Percentiles rank a stretch among this genome's conserved stretches.
Conservation (phyloP, 148 eudicot species). For the Silene uniflora region DNA sequence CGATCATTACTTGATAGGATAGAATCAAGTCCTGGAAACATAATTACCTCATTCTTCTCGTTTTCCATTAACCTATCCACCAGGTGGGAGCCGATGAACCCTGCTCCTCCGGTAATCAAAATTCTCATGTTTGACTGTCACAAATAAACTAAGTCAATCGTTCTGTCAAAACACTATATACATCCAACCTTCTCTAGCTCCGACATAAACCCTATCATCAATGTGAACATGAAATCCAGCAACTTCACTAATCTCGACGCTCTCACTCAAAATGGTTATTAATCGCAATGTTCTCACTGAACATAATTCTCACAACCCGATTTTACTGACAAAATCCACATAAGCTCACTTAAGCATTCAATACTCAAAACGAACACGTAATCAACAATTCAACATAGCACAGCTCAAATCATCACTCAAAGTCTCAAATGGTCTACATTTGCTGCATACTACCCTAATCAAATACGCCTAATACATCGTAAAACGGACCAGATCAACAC, state of each 20-base stretch:
- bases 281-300: background rate
- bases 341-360: background rate
- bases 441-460: background rate
- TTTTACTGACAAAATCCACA: background rate
- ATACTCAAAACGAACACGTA: conserved; percentile 14
- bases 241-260: background rate
- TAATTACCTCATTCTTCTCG: conserved; percentile 86
- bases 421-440: conserved; percentile 19
- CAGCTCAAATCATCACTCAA: conserved; percentile 6
- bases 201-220: conserved; percentile 12
- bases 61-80: conserved; percentile 88
- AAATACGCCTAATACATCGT: conserved; percentile 5
- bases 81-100: conserved; percentile 93
- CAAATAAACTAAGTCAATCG: background rate
- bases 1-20: background rate
- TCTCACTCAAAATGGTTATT: background rate
- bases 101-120: conserved; percentile 92
- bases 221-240: conserved; percentile 1
- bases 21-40: background rate
- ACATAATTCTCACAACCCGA: background rate
- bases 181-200: background rate
- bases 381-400: conserved; percentile 15
- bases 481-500: conserved; percentile 20
- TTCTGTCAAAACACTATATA: background rate
- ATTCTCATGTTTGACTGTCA: conserved; percentile 91